Evolutionary conservation across 305 asterid species (phyloP), one percentile per base, ranked within the genome.

Genomic region (Solanum hybrid): DNA sequence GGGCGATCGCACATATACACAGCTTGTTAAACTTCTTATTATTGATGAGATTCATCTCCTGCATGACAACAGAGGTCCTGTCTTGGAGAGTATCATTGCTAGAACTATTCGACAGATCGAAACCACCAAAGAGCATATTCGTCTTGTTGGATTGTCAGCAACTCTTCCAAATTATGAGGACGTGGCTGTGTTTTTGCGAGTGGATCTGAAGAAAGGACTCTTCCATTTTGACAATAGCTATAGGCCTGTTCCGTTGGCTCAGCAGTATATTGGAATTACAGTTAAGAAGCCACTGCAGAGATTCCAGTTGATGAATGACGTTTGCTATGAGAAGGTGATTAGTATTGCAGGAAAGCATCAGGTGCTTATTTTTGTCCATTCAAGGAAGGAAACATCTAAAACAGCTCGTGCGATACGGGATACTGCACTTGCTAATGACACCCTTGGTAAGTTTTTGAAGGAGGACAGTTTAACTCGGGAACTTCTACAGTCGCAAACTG

Each of bases 391-490:
- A 93, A 97, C 99, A 19, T 89, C 96, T 71, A 97, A 97, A 91
- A 97, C 99, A 42, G 99, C 98, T 92, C 98, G 98, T 56, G 98
- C 99, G 26, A 95, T 97, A 90, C 94, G 98, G 56, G 99, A 97
- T 91, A 88, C 97, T 90, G 99, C 99, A 86, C 98, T 97, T 79
- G 94, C 96, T 75, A 97, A 95, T 86, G 99, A 96, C 82, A 97
- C 99, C 19, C 95, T 96, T n/a, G 94, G 97, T 84, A 96, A 94
- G 89, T 96, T 97, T 94, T 94, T 97, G 95, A 95, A 93, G 93
- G 99, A 97, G 92, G 99, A 97, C 73, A 94, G 99, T 92, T 96
- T 96, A 79, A 95, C 98, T 93, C 96, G 99, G 85, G 99, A 97
- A 93, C 94, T 97, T 91, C 97, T 97, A 87, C 99, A 96, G 94